Conservation (phyloP, 139 green algal species). For the Monoraphidium neglectum region DNA sequence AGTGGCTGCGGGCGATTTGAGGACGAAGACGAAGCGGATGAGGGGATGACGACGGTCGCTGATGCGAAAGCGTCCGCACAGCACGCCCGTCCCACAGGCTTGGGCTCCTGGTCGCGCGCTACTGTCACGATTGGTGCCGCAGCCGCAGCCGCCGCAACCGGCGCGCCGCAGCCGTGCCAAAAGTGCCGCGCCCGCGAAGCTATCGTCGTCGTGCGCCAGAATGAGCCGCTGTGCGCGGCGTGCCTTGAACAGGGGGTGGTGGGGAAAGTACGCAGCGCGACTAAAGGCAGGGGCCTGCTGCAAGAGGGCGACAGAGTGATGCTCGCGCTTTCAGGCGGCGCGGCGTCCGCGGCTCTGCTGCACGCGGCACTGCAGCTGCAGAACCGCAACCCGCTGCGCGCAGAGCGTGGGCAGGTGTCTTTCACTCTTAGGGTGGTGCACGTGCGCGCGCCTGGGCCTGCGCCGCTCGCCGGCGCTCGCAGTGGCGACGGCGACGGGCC, state of each 20-base stretch:
- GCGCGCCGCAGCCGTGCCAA: conserved; percentile 17
- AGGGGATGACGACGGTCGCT: no score
- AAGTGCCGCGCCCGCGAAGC: conserved; percentile 40
- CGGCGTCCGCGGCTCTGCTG: conserved; percentile 47
- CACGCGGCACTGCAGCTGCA: conserved; percentile 47
- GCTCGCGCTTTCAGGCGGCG: conserved; percentile 63
- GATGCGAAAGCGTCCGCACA: no score
- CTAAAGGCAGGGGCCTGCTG: conserved; percentile 45
- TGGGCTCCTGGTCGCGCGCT: no score
- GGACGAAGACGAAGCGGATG: no score
- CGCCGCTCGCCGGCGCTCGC: neutral
- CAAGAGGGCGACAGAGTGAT: conserved; percentile 44
- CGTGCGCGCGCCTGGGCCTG: conserved; percentile 40
- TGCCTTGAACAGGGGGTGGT: conserved; percentile 54
- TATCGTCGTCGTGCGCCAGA: conserved; percentile 43
- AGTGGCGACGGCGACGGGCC: neutral
- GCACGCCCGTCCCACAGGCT: no score
- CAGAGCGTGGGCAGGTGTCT: conserved; percentile 50
- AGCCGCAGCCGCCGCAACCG: neutral
- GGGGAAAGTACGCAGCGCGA: conserved; percentile 33
- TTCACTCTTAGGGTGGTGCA: conserved; percentile 54
- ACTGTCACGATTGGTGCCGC: neutral
- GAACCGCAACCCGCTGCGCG: conserved; percentile 19
- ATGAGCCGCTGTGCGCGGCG: conserved; percentile 55
- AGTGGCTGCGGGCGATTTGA: no score